These are phyloP conservation scores for Talaromyces piceae DNA, from an alignment of 2,329 filamentous ascomycete genomes.

Conservation along the genomic window DNA sequence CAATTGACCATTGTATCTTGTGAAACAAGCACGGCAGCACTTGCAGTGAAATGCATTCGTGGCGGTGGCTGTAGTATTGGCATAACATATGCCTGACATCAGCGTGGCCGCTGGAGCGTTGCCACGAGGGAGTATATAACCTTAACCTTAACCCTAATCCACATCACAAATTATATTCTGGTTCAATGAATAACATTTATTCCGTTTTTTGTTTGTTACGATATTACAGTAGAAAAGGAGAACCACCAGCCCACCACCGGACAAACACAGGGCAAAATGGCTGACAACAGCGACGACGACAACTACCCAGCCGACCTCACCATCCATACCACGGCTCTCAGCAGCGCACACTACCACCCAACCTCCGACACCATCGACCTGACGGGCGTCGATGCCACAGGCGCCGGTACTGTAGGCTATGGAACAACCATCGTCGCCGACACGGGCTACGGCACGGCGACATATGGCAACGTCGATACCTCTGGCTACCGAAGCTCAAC, in stretches of 20 bases:
- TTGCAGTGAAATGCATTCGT: too few species aligned
- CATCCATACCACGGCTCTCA: too few species aligned
- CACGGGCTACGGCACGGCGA: slow-evolving; percentile 1
- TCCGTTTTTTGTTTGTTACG: not conserved
- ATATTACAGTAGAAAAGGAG: not conserved
- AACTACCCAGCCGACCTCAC: not conserved
- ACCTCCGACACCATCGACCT: slow-evolving; percentile 1
- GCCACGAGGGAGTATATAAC: not conserved
- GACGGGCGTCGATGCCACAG: not conserved
- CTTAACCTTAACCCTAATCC: not conserved
- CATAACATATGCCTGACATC: not conserved
- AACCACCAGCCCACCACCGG: not conserved
- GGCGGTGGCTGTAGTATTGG: not conserved
- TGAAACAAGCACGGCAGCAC: too few species aligned
- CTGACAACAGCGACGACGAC: too few species aligned
- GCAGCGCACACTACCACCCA: not conserved
- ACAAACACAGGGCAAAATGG: slow-evolving; percentile 1
- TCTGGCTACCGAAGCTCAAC: slow-evolving; percentile 3
- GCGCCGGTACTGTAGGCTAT: not conserved
- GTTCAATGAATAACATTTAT: too few species aligned
- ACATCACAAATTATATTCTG: too few species aligned
- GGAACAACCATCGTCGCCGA: not conserved
- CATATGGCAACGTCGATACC: slow-evolving; percentile 2
- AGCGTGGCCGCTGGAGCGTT: too few species aligned
- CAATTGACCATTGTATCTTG: not conserved